A percentile compares a stretch with the other conserved stretches of the same genome.
phyloP scores from a whole-genome alignment of 768 basidiomycete species.

The Lentinula detonsa region DNA sequence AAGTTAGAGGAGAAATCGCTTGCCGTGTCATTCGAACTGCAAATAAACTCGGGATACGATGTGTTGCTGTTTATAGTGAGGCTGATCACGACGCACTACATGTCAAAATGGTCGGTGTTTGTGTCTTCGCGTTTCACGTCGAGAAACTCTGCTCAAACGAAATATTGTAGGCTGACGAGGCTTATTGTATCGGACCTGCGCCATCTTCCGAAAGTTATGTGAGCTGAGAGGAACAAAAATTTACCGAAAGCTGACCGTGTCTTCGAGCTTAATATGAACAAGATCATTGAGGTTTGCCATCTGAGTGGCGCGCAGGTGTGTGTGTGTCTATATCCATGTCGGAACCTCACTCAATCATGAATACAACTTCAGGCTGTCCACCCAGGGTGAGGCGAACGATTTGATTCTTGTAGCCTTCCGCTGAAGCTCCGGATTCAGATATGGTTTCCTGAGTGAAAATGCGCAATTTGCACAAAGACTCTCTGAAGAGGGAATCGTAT shows the following conservation, averaged over 20 bases:
- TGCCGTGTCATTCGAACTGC: conserved; percentile 93
- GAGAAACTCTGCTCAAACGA: neutral
- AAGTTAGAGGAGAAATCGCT: conserved; percentile 83
- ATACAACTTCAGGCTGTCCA: conserved; percentile 65
- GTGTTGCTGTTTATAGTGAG: conserved; percentile 89
- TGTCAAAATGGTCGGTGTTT: conserved; percentile 63
- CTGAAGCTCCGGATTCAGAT: conserved; percentile 31
- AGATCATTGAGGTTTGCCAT: conserved; percentile 79
- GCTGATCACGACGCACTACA: conserved; percentile 79
- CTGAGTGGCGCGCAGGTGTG: conserved; percentile 77
- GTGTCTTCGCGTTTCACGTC: conserved; percentile 5
- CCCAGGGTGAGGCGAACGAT: conserved; percentile 56
- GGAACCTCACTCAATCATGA: neutral
- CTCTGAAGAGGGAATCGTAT: conserved; percentile 74
- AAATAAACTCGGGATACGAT: conserved; percentile 80
- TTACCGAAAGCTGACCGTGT: neutral
- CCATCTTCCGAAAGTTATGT: conserved; percentile 88
- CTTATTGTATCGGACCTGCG: conserved; percentile 92
- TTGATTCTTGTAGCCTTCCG: neutral
- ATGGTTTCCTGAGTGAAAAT: conserved; percentile 92
- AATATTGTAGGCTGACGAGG: conserved; percentile 62
- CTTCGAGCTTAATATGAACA: conserved; percentile 74
- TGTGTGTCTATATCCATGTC: neutral
- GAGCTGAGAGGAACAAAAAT: conserved; percentile 21
- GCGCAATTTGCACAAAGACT: conserved; percentile 72